phyloP scores from a whole-genome alignment of 371 early-diverging fungal species.

The Mortierella sp. region DNA sequence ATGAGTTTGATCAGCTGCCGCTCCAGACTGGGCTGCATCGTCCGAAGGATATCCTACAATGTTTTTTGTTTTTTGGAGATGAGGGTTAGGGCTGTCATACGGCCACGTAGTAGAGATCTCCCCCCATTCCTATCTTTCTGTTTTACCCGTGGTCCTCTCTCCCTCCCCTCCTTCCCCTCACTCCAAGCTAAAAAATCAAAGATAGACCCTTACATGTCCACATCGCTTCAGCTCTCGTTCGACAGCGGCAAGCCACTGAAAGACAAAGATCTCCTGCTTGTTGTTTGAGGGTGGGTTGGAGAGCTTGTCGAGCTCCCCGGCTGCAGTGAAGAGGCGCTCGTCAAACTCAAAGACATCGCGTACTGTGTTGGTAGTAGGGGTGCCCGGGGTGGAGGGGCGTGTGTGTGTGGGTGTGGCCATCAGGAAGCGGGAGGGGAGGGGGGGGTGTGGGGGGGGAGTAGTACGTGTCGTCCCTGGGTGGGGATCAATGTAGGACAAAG shows the following conservation, averaged over 20 bases:
- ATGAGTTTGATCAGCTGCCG: conserved; percentile 73
- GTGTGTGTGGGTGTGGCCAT: conserved; percentile 51
- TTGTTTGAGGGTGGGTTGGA: conserved; percentile 42
- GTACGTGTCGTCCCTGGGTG: too few species aligned
- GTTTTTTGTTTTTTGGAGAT: too few species aligned
- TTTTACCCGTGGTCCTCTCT: too few species aligned
- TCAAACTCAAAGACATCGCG: conserved; percentile 67
- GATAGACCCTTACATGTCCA: conserved; percentile 62
- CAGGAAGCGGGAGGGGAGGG: neutral
- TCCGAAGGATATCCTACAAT: conserved; percentile 70
- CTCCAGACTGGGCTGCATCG: conserved; percentile 75
- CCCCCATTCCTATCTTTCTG: too few species aligned
- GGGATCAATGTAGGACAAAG: too few species aligned
- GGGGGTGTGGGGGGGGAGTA: too few species aligned
- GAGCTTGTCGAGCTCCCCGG: conserved; percentile 76
- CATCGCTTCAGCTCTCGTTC: conserved; percentile 72
- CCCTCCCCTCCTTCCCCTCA: too few species aligned
- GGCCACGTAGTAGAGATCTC: neutral
- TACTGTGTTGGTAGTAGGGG: conserved; percentile 38
- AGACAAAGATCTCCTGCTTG: conserved; percentile 71
- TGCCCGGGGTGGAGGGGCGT: conserved; percentile 53
- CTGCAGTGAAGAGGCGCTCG: conserved; percentile 64
- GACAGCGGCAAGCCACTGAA: conserved; percentile 83
- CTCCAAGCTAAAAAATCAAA: too few species aligned
- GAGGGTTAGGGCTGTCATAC: neutral